Evolutionary conservation across 495 filamentous ascomycete genomes (phyloP), one percentile per base, ranked within the genome.

Genomic region (Penicillium tannophilum): DNA sequence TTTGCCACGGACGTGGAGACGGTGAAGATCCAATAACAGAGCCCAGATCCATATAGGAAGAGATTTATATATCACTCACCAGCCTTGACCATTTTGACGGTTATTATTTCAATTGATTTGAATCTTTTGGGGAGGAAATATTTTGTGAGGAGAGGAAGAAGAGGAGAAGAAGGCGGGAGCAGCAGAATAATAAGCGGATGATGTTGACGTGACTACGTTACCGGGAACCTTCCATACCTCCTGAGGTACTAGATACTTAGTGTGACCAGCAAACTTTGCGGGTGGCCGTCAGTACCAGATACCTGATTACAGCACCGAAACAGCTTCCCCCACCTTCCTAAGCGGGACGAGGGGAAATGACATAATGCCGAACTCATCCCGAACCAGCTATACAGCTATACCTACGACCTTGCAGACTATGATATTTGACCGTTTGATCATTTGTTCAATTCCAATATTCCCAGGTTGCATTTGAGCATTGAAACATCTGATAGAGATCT

Each of bases 71-170:
- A 46, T 42, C 47, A 86, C 91, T 72, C 84, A 96, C 91, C 91
- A 81, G 91, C 91, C 84, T 94, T 96, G 80, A 94, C 91, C 91
- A 96, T 96, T 84, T 83, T 93, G 87, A 82, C 72, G 72, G 74
- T 72, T 16, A 59, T 50, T 39, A 61, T 62, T 61, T 60, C 54
- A 42, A 44, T 55, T 59, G 63, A 59, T 54, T 11, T 61, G 56
- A 65, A 45, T 48, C 52, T 35, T 53, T 56, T 53, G 36, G 23
- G 53, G 48, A 41, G 43, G 43, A 55, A 48, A 46, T 46, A 24
- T 58, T 30, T 36, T 50, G 47, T 41, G 48, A 56, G 54, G 56
- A 59, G 51, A 50, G 50, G 60, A 47, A 61, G 58, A 65, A 55
- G 52, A 53, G 48, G 46, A 49, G 36, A 48, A 45, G 48, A 51